Base-by-base conservation (phyloP, 495 filamentous ascomycete species). In the Daldinia grandis region DNA sequence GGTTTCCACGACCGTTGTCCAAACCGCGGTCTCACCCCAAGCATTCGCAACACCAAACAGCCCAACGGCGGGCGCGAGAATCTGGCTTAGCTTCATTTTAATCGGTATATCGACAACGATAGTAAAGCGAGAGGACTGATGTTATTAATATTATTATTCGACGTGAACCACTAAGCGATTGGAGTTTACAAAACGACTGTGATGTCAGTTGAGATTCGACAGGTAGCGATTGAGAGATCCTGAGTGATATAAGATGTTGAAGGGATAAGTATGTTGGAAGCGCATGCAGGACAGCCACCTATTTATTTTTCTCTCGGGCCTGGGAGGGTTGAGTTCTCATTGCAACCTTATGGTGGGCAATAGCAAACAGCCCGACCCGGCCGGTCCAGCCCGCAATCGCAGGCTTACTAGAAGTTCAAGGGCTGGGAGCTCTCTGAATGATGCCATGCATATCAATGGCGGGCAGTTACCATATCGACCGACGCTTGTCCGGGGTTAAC, bases 81-180 rank as follows among this genome's bases (percentile, higher is more conserved):
- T 58, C 63, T 78, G 78, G 58, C 69, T 58, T 66, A 78, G 65
- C 74, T 76, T 79, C 81, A 82, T 81, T 4, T 66, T 80, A 75
- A 64, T 50, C 58, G 58, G 28, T 71, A 56, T 58, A 42, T 71
- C 62, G 35, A 58, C 53, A 35, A 56, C 62, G 59, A 58, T 2
- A 54, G 60, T 65, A 42, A 58, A 70, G 58, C 67, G 67, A 71
- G 49, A 51, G 69, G 58, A 66, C 67, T 66, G 58, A 7, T 68
- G 44, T 49, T 58, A 40, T 62, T 63, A 68, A 66, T 68, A 44
- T 56, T 64, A 42, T 73, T 54, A 60, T 12, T 50, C 47, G 58
- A 57, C 51, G 56, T 61, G 10, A 40, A 61, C 58, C 24, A 68
- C 70, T 59, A 66, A 77, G 69, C 67, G 67, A 70, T 50, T 69